Base-by-base conservation (phyloP, 2,329 filamentous ascomycete genomes). In the Pseudocercospora eumusae region DNA sequence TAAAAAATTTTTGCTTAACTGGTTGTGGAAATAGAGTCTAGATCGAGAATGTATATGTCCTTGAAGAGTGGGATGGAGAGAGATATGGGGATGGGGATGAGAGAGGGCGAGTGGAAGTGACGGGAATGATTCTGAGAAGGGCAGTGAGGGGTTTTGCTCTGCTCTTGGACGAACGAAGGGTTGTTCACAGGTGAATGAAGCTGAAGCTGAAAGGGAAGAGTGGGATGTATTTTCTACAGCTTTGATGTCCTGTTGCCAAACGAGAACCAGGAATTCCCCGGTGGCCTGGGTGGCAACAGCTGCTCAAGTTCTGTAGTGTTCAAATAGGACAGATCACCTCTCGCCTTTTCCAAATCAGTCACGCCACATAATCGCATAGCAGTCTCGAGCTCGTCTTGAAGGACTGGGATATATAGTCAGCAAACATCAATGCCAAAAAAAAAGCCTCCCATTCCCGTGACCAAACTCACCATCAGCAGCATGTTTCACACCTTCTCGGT, bases 361-460 rank as follows among this genome's bases (percentile, higher is more conserved):
- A 89, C 79, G 1, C 87, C 87, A 61, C 87, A 83, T 72, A 88
- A 80, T 25, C 83, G 81, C 87, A 89, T 89, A 1, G 86, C 85
- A 1, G 84, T 87, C 66, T 86, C 82, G 3, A 89, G 73, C 71
- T 90, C 87, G 63, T 89, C 86, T 27, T 74, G 72, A 45, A 81
- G 69, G 13, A 81, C 77, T 74, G 55, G 4, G 52, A 23, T 40
- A 23, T 40, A 33, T 8, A 47, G 58, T 69, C 47, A 67, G 65
- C 56, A 58, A 31, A 52, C 36, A 40, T 7, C 11, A 2, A 15
- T 18, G 5, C 15, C 7, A 21, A 6, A 8, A 50, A 5, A 18
- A 21, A 2, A n/a, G n/a, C n/a, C n/a, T n/a, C n/a, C 0, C 20
- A 45, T 11, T 9, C 10, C n/a, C 9, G 50, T 15, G 45, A 18